Evolutionary conservation across 2,329 filamentous ascomycete species (phyloP).

Genomic region (Epichloe elymi): DNA sequence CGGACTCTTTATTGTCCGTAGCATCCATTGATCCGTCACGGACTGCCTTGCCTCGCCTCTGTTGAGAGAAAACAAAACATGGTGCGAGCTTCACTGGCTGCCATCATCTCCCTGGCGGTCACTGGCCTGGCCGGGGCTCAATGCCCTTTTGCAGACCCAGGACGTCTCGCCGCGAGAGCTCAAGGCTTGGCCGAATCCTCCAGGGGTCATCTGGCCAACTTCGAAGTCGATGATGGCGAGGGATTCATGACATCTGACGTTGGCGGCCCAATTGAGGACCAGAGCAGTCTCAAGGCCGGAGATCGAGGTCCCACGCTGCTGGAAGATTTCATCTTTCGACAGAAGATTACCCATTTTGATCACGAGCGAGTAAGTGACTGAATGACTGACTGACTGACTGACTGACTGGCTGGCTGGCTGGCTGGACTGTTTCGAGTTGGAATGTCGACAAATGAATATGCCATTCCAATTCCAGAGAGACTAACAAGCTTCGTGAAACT

Average conservation of each 20-base stretch:
- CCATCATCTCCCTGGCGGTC: constrained; percentile 13
- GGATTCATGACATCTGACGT: constrained; percentile 51
- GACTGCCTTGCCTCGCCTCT: no score
- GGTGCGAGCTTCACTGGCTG: constrained; percentile 13
- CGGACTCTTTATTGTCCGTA: background rate
- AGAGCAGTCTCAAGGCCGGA: constrained; percentile 53
- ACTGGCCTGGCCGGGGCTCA: constrained; percentile 15
- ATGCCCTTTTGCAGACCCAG: constrained; percentile 21
- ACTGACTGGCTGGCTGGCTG: no score
- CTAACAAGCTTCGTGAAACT: background rate
- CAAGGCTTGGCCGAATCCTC: constrained; percentile 12
- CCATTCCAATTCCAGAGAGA: background rate
- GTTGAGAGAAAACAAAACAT: constrained; percentile 8
- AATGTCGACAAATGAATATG: background rate
- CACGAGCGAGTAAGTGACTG: constrained; percentile 46
- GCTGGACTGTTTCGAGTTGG: background rate
- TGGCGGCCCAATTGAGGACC: constrained; percentile 54
- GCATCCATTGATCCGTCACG: background rate
- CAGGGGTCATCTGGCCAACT: constrained; percentile 19
- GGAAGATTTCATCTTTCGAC: constrained; percentile 60
- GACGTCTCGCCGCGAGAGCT: constrained; percentile 13
- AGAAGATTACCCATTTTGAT: constrained; percentile 60
- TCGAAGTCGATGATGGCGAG: constrained; percentile 38
- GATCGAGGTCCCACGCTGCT: constrained; percentile 53
- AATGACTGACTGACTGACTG: background rate